Evolutionary conservation across 2,329 filamentous ascomycete genomes (phyloP), one percentile per base, ranked within the genome.

Genomic region (Fusarium newnesense): DNA sequence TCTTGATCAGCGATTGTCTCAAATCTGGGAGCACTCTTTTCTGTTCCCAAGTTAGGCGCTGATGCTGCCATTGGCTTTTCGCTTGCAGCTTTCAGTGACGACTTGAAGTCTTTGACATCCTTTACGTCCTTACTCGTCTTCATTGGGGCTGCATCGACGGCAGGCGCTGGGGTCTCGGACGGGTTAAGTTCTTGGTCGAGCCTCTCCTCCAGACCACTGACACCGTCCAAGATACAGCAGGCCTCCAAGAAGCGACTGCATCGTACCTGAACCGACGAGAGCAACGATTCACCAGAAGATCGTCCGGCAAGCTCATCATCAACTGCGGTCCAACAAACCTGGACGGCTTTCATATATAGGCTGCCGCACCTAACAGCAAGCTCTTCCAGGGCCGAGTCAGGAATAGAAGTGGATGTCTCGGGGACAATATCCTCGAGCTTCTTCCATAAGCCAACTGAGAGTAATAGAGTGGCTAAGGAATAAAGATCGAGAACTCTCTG

Each of bases 381-480:
- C 70, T 90, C 88, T 4, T 90, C 86, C 6, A 93, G 82, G 0
- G 90, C 86, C 34, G 91, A 88, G 68, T 91, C 89, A 1, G 88
- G 83, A 32, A 93, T 87, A 77, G 86, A 86, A 18, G 90, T 80
- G 1, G 80, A 85, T 16, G 67, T 39, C 42, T 83, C 81, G 0
- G 86, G 80, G 2, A 86, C 83, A 0, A 90, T 81, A 24, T 85
- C 84, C 61, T 90, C 88, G 0, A 94, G 84, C 16, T 89, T 91
- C 7, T 88, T 90, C 93, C 93, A 96, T 13, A 95, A 82, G 11
- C 93, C 93, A 60, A 95, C 90, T 11, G 93, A 93, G 6, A 95
- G 84, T 1, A 96, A 85, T 8, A 94, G 83, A 83, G 94, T 88
- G 24, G 92, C 92, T 3, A 96, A 84, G 11, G 92, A 91, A 79